phyloP scores from a whole-genome alignment of 23 red algal genomes.

The Gracilariopsis chorda region DNA sequence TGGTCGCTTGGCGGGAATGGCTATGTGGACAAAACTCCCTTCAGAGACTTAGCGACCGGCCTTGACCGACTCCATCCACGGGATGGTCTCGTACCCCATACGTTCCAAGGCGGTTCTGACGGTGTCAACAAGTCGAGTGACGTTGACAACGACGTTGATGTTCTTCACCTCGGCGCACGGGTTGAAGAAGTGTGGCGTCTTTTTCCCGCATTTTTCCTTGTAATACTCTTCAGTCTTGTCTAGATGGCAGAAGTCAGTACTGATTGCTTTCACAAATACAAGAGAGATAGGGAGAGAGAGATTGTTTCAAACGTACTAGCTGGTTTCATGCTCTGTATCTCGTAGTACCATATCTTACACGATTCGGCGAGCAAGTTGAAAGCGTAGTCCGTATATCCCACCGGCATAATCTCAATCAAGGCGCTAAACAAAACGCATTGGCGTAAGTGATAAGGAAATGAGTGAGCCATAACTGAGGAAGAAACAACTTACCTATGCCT shows the following conservation, averaged over 20 bases:
- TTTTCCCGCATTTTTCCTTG: constrained; percentile 11
- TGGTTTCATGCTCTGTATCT: constrained; percentile 11
- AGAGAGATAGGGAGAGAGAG: neutral
- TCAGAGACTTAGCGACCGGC: neutral
- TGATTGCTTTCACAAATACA: neutral
- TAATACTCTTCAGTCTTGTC: constrained; percentile 22
- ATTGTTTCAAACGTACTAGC: neutral
- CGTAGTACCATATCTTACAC: constrained; percentile 68
- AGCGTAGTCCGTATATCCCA: constrained; percentile 53
- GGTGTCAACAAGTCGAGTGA: neutral
- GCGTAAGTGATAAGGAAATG: too few relatives aligned
- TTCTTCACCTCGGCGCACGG: constrained; percentile 32
- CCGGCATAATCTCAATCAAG: constrained; percentile 58
- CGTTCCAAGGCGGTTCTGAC: constrained; percentile 20
- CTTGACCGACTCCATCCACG: constrained; percentile 11
- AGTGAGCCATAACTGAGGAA: neutral
- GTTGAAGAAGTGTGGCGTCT: constrained; percentile 13
- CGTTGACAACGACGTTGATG: neutral
- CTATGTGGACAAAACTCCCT: neutral
- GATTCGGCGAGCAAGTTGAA: constrained; percentile 52
- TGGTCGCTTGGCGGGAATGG: too few relatives aligned
- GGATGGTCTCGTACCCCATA: neutral
- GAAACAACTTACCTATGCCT: neutral
- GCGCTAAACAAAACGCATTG: too few relatives aligned
- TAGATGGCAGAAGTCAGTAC: neutral